These are phyloP conservation scores for Aurantiochytrium sp. DNA, from an alignment of 108 stramenopile genomes.

Conservation along the genomic window DNA sequence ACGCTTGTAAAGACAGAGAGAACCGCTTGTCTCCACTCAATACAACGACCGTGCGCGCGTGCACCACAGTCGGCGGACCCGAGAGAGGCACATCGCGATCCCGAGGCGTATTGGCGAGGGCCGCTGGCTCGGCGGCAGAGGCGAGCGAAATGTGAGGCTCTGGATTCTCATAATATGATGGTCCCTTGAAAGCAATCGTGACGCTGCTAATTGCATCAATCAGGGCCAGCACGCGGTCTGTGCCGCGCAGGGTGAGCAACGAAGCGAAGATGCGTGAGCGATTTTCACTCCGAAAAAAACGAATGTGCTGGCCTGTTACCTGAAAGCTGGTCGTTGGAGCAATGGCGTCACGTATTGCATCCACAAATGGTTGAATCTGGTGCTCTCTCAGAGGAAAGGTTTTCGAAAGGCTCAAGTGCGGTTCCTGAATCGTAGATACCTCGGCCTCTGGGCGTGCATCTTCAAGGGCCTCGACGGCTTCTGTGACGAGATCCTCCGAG, in stretches of 20 bases:
- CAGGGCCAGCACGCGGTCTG: not conserved
- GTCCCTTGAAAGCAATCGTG: not conserved
- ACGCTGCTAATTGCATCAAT: not conserved
- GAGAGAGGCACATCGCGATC: not conserved
- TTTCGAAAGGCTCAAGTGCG: not conserved
- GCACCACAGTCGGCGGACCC: not conserved
- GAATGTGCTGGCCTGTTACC: not conserved
- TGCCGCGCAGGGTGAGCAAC: not conserved
- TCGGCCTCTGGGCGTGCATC: not conserved
- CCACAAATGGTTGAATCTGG: not conserved
- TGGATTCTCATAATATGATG: not conserved
- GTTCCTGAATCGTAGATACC: not conserved
- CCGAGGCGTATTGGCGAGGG: not conserved
- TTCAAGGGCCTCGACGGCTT: not conserved
- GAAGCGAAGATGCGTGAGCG: not conserved
- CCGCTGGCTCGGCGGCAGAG: not conserved
- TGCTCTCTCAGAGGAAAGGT: slow-evolving; percentile 4
- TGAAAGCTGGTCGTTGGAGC: not conserved
- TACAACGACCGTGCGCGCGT: not conserved
- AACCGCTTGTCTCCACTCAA: not conserved
- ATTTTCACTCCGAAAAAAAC: not conserved
- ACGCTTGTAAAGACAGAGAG: not conserved
- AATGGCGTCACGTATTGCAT: not conserved
- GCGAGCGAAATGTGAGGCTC: not conserved
- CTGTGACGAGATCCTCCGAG: not conserved